phyloP scores from a whole-genome alignment of 2,329 filamentous ascomycete genomes.

The Colletotrichum spaethianum region DNA sequence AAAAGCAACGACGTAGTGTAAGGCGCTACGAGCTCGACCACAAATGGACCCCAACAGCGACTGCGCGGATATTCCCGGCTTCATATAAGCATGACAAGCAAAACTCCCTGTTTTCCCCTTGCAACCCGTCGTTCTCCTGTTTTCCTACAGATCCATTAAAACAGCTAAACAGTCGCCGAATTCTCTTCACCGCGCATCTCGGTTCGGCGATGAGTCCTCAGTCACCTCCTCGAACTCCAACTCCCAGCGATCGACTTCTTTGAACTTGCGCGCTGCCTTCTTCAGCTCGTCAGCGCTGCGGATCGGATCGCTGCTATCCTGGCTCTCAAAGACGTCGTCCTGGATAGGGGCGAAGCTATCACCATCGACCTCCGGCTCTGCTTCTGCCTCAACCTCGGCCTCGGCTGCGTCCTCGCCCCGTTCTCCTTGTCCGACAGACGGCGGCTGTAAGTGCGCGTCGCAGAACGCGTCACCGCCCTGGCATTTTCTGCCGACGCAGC shows the following conservation, averaged over 20 bases:
- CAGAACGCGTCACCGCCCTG: slow-evolving; percentile 44
- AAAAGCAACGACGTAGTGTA: not conserved
- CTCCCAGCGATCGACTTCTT: slow-evolving; percentile 79
- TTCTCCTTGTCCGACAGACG: slow-evolving; percentile 73
- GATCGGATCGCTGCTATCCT: slow-evolving; percentile 44
- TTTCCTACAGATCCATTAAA: not conserved
- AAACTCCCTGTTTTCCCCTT: slow-evolving; percentile 3
- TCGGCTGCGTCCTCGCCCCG: slow-evolving; percentile 50
- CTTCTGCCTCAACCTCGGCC: slow-evolving; percentile 47
- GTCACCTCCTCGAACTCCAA: slow-evolving; percentile 76
- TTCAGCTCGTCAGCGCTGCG: slow-evolving; percentile 68
- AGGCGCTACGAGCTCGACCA: not conserved
- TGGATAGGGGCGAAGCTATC: slow-evolving; percentile 57
- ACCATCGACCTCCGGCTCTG: slow-evolving; percentile 49
- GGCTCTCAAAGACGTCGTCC: slow-evolving; percentile 58
- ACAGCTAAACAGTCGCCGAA: too few species aligned
- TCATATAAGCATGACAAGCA: not conserved
- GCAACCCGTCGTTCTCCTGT: not conserved
- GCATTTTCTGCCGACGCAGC: slow-evolving; percentile 39
- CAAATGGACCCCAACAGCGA: not conserved
- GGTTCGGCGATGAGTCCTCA: slow-evolving; percentile 66
- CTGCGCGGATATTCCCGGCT: not conserved
- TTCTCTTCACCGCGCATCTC: slow-evolving; percentile 60
- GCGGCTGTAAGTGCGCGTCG: slow-evolving; percentile 63
- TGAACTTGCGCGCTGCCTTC: slow-evolving; percentile 73